phyloP scores from a whole-genome alignment of 257 asterid species.

The Anisodus acutangulus region DNA sequence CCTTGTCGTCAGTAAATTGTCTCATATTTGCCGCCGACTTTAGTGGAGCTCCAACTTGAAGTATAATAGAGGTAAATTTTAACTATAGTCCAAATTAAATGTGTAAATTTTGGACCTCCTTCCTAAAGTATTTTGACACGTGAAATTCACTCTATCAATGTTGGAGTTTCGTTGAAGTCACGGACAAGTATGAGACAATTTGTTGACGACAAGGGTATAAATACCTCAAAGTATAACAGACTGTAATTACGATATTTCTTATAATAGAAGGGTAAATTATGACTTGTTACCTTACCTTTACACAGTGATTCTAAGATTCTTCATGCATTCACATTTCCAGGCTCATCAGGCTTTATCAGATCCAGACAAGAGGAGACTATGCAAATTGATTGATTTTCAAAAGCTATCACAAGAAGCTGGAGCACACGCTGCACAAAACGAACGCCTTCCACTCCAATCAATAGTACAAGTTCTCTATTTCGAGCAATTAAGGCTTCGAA shows the following conservation, averaged over 20 bases:
- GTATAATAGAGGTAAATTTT: neutral
- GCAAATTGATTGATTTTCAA: conserved; percentile 86
- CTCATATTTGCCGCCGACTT: neutral
- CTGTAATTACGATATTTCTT: neutral
- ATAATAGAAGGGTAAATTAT: neutral
- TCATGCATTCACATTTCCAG: conserved; percentile 45
- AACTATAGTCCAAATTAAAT: neutral
- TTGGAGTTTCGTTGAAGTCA: neutral
- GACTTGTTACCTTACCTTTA: neutral
- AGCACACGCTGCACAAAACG: conserved; percentile 95
- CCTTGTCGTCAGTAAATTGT: neutral
- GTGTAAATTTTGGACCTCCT: neutral
- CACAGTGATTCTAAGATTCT: neutral
- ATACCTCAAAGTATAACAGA: neutral
- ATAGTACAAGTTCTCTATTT: conserved; percentile 90
- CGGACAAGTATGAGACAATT: neutral
- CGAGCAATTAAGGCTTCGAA: conserved; percentile 85
- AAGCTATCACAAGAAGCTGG: conserved; percentile 92
- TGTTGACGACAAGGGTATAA: neutral
- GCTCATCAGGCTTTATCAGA: conserved; percentile 81
- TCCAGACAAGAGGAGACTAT: conserved; percentile 70
- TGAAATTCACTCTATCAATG: neutral
- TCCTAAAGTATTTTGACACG: neutral
- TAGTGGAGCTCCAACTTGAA: neutral
- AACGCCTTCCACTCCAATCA: conserved; percentile 90